Base-by-base conservation (phyloP, 352 stramenopile species). In the Phytophthora multivora region DNA sequence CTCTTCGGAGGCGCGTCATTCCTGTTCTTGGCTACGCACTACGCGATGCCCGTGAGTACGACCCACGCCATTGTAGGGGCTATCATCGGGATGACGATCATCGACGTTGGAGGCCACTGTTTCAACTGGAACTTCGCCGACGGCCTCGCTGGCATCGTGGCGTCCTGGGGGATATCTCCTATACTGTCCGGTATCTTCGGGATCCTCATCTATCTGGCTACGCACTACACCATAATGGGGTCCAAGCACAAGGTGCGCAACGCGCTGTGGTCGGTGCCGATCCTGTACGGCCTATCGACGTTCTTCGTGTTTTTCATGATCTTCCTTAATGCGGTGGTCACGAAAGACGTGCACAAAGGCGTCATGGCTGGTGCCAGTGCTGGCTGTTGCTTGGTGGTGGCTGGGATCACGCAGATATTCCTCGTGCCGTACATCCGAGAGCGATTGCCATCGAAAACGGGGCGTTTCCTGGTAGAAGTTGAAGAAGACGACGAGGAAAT, bases 1-100 rank as follows among this genome's bases (percentile, higher is more conserved):
- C 43, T 94, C 0, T 45, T 91, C 9, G 59, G 69, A 11, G 79
- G 68, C 2, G 73, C 72, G 1, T 64, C 75, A 8, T 89, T 85
- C 66, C 39, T 96, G 2, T 33, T 87, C 25, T 30, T 80, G 4
- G 84, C 80, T 0, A 93, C 82, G 7, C 68, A 73, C 45, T 70
- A 80, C 40, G 59, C 59, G 8, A 64, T 96, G 50, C 84, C 88
- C 0, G 83, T 95, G 21, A 92, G 80, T 2, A 95, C 84, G 10
- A 91, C 80, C 4, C 88, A 96, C 59, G 73, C 74, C 5, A 83
- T 90, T 60, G 69, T 96, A 30, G 72, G 79, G 28, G 69, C 43
- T 2, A 80, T 96, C 23, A 62, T 95, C 5, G 88, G 88, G 31
- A 83, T 96, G 53, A 79, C 76, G 5, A 66, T 91, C n/a, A 41